These are phyloP conservation scores for Argentina anserina DNA, from an alignment of 306 rosid genomes.

Conservation along the genomic window DNA sequence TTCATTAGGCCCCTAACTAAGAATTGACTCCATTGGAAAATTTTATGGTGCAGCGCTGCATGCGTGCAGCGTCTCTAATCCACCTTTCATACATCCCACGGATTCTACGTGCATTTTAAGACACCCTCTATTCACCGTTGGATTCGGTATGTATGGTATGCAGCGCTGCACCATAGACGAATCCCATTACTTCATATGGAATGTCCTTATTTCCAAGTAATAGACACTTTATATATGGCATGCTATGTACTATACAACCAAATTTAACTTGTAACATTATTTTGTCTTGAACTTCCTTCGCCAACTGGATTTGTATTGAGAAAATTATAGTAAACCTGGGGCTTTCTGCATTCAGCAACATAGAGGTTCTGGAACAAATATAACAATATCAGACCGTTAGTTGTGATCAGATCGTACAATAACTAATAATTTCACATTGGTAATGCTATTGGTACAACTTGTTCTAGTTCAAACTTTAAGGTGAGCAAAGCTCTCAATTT, in stretches of 20 bases:
- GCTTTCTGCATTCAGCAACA: constrained; percentile 49
- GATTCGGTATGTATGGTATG: no score
- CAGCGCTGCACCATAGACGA: no score
- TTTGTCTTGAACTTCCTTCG: not conserved
- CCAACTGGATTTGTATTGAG: constrained; percentile 28
- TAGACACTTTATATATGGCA: not conserved
- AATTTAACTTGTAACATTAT: not conserved
- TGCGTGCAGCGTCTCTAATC: no score
- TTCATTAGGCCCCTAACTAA: no score
- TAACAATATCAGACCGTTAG: not conserved
- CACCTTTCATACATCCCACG: no score
- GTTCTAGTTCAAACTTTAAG: not conserved
- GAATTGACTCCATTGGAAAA: no score
- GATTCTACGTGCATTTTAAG: no score
- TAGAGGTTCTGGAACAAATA: constrained; percentile 52
- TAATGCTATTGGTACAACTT: not conserved
- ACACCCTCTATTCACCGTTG: no score
- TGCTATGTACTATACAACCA: not conserved
- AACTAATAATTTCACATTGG: not conserved
- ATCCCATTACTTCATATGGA: no score
- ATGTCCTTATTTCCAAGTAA: not conserved
- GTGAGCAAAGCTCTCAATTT: not conserved
- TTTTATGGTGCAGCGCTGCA: no score
- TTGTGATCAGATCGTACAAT: not conserved
- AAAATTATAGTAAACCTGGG: constrained; percentile 58